A percentile compares a stretch with the other conserved stretches of the same genome.
Conservation (phyloP, 1,284 basidiomycete species). For the Malassezia psittaci region DNA sequence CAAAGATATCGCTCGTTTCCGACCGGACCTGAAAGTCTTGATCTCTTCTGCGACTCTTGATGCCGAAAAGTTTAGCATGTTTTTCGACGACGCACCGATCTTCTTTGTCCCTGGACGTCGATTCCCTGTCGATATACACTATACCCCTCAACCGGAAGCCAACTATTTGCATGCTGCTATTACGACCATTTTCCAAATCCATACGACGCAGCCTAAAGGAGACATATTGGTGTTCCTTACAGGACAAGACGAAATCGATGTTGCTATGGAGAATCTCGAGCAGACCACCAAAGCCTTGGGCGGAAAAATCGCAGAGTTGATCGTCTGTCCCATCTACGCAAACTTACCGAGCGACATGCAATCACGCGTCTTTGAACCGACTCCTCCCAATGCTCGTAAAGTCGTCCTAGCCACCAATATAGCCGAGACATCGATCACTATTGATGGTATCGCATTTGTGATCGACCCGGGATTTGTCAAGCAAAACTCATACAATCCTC, state of each 20-base stretch:
- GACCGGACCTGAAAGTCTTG: slow-evolving; percentile 43
- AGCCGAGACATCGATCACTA: slow-evolving; percentile 53
- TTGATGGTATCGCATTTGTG: slow-evolving; percentile 47
- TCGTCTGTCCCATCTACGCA: slow-evolving; percentile 95
- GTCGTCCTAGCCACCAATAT: slow-evolving; percentile 93
- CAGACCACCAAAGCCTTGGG: slow-evolving; percentile 89
- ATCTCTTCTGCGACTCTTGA: slow-evolving; percentile 45
- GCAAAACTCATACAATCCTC: slow-evolving; percentile 47
- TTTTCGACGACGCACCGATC: slow-evolving; percentile 46
- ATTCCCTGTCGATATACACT: slow-evolving; percentile 93
- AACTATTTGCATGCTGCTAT: slow-evolving; percentile 95
- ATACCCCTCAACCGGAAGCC: slow-evolving; percentile 55
- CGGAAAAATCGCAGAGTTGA: slow-evolving; percentile 87
- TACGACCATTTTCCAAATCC: slow-evolving; percentile 96
- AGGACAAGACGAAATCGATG: slow-evolving; percentile 98
- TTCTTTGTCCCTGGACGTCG: slow-evolving; percentile 75
- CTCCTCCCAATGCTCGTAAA: slow-evolving; percentile 87
- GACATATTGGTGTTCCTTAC: slow-evolving; percentile 97
- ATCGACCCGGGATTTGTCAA: slow-evolving; percentile 48
- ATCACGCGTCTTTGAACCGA: slow-evolving; percentile 97
- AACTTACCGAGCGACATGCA: slow-evolving; percentile 98
- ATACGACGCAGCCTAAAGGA: slow-evolving; percentile 95
- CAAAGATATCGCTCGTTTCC: slow-evolving; percentile 44
- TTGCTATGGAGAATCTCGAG: slow-evolving; percentile 78
- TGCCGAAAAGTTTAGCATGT: slow-evolving; percentile 45